Evolutionary conservation across 495 filamentous ascomycete species (phyloP), one percentile per base, ranked within the genome.

Genomic region (Talaromyces proteolyticus): DNA sequence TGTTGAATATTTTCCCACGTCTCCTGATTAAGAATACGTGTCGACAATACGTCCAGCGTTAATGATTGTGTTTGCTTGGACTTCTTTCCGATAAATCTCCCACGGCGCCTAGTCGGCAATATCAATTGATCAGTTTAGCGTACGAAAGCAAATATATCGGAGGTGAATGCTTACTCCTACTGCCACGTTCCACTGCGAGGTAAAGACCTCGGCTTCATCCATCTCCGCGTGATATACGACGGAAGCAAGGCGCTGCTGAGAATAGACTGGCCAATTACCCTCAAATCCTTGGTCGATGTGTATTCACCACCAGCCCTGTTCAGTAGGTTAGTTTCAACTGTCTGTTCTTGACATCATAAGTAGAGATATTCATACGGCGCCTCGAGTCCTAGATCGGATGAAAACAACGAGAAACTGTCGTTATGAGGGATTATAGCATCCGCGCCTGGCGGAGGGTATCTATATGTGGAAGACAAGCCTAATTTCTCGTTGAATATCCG

Each of bases 1-100:
- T 5, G 42, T 44, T 10, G 42, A 44, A 23, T 26, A 44, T 14
- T 18, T 21, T n/a, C 42, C 42, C 12, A 44, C 20, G 20, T 44
- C 76, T 3, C 79, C 79, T n/a, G 60, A 49, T 54, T 81, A 81
- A 37, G 75, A 77, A 60, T 81, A 82, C n/a, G 80, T 58, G 19
- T 81, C 75, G 21, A 76, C 59, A 0, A 69, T 50, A 11, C 62
- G 60, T 18, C 42, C 23, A 10, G 42, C 21, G 23, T 44, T 23
- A 14, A 44, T 44, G 18, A 22, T 25, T 20, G 42, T 21, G 8
- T 44, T 44, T 19, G 42, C 42, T 21, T 11, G 53, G 37, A 18
- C 37, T 0, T 48, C n/a, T 12, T 58, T 50, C 2, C 53, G 52
- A 14, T 56, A 58, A 29, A 83, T 76, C 26, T 82, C 81, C 79